A percentile compares a stretch with the other conserved stretches of the same genome.
Conservation (phyloP, 768 basidiomycete species). For the Boletus fagicola region DNA sequence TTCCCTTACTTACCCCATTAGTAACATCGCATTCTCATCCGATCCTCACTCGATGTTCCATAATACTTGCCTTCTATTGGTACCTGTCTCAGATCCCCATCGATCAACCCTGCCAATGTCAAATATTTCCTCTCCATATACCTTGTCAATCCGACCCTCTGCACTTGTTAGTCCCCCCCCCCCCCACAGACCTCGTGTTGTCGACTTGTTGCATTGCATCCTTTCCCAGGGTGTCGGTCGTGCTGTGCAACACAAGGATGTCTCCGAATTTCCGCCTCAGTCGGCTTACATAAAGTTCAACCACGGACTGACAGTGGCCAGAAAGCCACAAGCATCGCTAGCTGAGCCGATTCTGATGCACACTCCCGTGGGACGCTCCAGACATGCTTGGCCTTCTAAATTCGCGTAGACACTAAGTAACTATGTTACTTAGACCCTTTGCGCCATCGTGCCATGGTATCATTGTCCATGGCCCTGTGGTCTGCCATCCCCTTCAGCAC, state of each 20-base stretch:
- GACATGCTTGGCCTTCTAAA: not conserved
- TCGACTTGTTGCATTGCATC: not conserved
- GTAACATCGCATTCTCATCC: slow-evolving; percentile 6
- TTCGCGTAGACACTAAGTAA: not conserved
- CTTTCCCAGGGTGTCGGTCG: not conserved
- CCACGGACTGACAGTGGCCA: too few species aligned
- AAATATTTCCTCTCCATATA: not conserved
- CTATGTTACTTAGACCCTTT: not conserved
- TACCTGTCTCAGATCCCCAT: not conserved
- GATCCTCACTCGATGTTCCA: slow-evolving; percentile 19
- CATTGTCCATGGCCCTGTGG: too few species aligned
- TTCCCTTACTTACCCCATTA: slow-evolving; percentile 17
- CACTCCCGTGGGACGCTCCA: not conserved
- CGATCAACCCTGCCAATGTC: slow-evolving; percentile 14
- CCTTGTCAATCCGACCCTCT: not conserved
- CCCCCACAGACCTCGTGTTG: not conserved
- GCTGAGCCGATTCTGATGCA: not conserved
- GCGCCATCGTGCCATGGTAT: not conserved
- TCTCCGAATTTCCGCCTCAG: not conserved
- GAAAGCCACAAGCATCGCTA: not conserved
- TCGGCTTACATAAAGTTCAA: not conserved
- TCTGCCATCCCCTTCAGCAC: not conserved
- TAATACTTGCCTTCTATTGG: slow-evolving; percentile 12
- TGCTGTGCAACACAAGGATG: not conserved
- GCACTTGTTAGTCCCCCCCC: not conserved